Evolutionary conservation across 2,329 filamentous ascomycete species (phyloP), one percentile per base, ranked within the genome.

Genomic region (Talaromyces sp.): DNA sequence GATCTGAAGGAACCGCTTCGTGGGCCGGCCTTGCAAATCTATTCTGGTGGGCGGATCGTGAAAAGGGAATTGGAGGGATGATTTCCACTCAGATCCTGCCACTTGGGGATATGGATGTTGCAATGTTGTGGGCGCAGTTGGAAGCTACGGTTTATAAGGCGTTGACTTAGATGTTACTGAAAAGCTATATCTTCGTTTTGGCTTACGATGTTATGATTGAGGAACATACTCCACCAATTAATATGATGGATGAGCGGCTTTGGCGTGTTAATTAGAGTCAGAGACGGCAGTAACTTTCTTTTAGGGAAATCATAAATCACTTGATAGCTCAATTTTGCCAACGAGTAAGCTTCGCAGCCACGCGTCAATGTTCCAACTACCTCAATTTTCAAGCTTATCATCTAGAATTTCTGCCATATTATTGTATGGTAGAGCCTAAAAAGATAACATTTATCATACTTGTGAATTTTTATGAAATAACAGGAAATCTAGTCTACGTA

Each of bases 1-100:
- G 85, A 9, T 82, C 82, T 0, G 71, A 65, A 2, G 75, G 77
- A 2, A 85, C 84, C 0, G 81, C 67, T 0, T 80, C 77, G 67
- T 88, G 86, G 86, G 82, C 82, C 1, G 86, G 86, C 0, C 66
- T 88, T 32, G 71, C 84, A 3, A 88, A 88, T 68, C 66, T 83
- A 33, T 88, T 78, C 67, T 88, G 85, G 84, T 88, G 85, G 85
- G 77, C 76, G 36, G 86, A 88, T 71, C 74, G 84, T 7, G 84
- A 86, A 68, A 82, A 80, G 60, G 85, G 84, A 0, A 74, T 88
- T 51, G 85, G 79, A 0, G 83, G 82, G 0, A 78, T 85, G 9
- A 71, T 84, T 2, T 77, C 76, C 42, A 73, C 75, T 3, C 83
- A 85, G 69, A 77, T 84, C 30, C 56, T 85, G 57, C 82, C 83